phyloP scores from a whole-genome alignment of 2,329 filamentous ascomycete species.

The Aspergillus sp. region DNA sequence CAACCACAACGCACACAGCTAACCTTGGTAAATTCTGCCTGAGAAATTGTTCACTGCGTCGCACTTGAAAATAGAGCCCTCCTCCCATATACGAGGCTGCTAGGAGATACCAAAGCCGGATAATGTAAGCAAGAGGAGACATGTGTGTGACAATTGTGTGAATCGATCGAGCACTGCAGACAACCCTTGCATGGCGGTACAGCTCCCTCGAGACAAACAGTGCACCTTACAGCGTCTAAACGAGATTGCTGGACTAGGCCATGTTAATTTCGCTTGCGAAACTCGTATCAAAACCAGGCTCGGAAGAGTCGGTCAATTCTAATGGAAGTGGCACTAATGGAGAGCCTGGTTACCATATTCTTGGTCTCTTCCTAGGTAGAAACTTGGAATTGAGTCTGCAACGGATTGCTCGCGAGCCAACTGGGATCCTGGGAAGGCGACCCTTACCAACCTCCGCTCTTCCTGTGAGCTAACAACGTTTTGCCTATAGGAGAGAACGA shows the following conservation, averaged over 20 bases:
- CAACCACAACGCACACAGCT: too few species aligned
- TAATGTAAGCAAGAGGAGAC: constrained; percentile 26
- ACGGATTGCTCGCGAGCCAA: too few species aligned
- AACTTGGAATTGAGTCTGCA: too few species aligned
- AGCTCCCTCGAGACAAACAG: constrained; percentile 11
- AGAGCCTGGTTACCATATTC: constrained; percentile 21
- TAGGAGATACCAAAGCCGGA: constrained; percentile 23
- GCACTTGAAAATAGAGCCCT: not conserved
- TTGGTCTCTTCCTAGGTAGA: constrained; percentile 11
- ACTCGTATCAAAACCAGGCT: not conserved
- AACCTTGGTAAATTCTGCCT: too few species aligned
- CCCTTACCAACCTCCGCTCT: too few species aligned
- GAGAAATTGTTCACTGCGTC: too few species aligned
- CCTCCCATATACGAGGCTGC: constrained; percentile 17
- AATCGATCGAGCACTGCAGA: constrained; percentile 27
- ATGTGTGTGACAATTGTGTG: constrained; percentile 31
- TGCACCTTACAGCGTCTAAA: constrained; percentile 26
- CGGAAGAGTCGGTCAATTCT: not conserved
- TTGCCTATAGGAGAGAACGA: too few species aligned
- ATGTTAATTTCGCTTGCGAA: not conserved
- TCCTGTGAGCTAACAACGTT: too few species aligned
- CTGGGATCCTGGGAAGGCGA: too few species aligned
- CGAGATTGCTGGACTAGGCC: not conserved
- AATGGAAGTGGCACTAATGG: constrained; percentile 9
- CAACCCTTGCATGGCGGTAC: constrained; percentile 24